A percentile compares a stretch with the other conserved stretches of the same genome.
Conservation (phyloP, 1,284 basidiomycete species). For the Puccinia brachypodii region DNA sequence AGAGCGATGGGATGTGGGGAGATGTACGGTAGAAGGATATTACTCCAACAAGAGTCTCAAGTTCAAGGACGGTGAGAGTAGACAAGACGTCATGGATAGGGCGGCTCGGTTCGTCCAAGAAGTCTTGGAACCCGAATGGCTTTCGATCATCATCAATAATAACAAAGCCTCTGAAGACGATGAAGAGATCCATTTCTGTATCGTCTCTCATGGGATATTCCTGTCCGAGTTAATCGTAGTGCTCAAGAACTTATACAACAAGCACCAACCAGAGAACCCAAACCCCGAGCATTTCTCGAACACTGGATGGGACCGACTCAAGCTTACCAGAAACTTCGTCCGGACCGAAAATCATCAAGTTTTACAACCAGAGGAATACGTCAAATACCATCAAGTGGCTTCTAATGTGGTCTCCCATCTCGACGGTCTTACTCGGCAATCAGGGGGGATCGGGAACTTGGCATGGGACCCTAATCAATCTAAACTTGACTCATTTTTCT, state of each 20-base stretch:
- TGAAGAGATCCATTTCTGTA: conserved; percentile 12
- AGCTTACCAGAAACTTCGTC: background rate
- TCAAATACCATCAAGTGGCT: background rate
- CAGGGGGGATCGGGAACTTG: conserved; percentile 11
- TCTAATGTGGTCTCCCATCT: conserved; percentile 21
- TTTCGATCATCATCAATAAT: conserved; percentile 9
- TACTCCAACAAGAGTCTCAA: background rate
- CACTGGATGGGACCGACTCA: conserved; percentile 26
- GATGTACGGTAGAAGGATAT: background rate
- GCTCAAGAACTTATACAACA: background rate
- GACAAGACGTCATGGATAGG: background rate
- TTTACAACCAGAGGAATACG: background rate
- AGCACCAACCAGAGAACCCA: background rate
- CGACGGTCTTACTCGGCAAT: background rate
- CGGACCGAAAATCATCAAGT: background rate
- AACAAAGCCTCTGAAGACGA: background rate
- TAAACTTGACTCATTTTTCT: conserved; percentile 22
- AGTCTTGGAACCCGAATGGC: conserved; percentile 3
- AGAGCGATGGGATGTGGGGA: background rate
- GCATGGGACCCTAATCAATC: conserved; percentile 26
- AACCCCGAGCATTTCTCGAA: conserved; percentile 23
- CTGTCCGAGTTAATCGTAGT: conserved; percentile 13
- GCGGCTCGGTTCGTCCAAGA: background rate
- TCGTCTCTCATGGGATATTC: conserved; percentile 36
- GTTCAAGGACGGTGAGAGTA: conserved; percentile 25